Base-by-base conservation (phyloP, 2,329 filamentous ascomycete genomes). In the Colletotrichum shisoi region DNA sequence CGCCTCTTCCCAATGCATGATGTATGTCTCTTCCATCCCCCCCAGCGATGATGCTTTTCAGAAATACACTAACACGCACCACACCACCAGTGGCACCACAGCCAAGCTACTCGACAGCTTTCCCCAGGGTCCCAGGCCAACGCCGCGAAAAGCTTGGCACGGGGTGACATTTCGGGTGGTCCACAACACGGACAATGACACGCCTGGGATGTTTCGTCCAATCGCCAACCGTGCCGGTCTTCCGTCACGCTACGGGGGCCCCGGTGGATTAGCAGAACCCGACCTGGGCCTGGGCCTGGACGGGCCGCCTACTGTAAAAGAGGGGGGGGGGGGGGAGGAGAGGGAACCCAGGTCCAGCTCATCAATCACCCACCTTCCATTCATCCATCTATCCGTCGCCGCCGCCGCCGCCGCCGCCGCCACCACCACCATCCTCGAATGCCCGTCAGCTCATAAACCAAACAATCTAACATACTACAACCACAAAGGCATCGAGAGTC, bases 71-170 rank as follows among this genome's bases (percentile, higher is more conserved):
- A 44, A n/a, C 17, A n/a, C 17, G 4, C 17, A 17, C n/a, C 17
- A 45, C 8, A 44, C 6, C 17, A 44, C 59, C 21, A 24, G 11
- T 13, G 5, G 17, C 39, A 17, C 39, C 39, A 40, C 39, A 17
- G 15, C 39, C 13, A 11, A 37, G 12, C 12, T 44, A 21, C n/a
- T 17, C 17, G 17, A 42, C 34, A 49, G 31, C 51, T 49, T 64
- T 68, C 65, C 56, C 56, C 65, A 68, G 62, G 31, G 65, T 68
- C 65, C 44, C 40, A 19, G 62, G 44, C 52, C 57, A 31, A 42
- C 63, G 48, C 64, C 62, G 44, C 61, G 56, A 21, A 68, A 68
- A 68, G 65, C 65, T 68, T 68, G 56, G 65, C 65, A 60, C 54
- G 49, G 31, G 65, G 54, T 60, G 61, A 58, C 60, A 63, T 24